Evolutionary conservation across 2,329 filamentous ascomycete species (phyloP).

Genomic region (Alternaria arborescens): DNA sequence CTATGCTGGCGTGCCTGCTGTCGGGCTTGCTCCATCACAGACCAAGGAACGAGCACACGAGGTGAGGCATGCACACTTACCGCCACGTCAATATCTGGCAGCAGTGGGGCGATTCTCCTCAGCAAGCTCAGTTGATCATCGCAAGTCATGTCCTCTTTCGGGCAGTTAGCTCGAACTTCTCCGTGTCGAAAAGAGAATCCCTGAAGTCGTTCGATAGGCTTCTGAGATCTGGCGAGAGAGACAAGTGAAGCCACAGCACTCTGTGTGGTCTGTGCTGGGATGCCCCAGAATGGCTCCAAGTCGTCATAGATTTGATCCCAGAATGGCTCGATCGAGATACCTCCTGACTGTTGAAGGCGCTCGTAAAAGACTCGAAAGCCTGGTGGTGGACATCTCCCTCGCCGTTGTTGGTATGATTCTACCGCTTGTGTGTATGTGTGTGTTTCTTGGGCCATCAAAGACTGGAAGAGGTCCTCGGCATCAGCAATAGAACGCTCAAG

Average conservation of each 20-base stretch:
- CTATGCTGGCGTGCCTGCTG: background rate
- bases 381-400: background rate
- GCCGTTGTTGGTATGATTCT: background rate
- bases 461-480: background rate
- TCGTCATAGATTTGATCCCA: constrained; percentile 1
- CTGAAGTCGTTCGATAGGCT: background rate
- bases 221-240: background rate
- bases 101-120: background rate
- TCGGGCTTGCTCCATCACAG: background rate
- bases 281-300: background rate
- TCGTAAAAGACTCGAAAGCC: background rate
- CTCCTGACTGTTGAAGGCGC: background rate
- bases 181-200: background rate
- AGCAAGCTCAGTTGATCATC: background rate
- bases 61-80: constrained; percentile 2
- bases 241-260: background rate
- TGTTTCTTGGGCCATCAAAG: background rate
- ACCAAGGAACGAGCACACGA: constrained; percentile 1
- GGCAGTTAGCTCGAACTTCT: background rate
- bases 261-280: background rate
- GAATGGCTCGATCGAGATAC: background rate
- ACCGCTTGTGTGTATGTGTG: background rate
- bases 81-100: background rate
- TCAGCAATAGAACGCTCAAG: background rate
- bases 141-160: background rate